Base-by-base conservation (phyloP, 1,139 yeast genomes). In the Diutina sp. region DNA sequence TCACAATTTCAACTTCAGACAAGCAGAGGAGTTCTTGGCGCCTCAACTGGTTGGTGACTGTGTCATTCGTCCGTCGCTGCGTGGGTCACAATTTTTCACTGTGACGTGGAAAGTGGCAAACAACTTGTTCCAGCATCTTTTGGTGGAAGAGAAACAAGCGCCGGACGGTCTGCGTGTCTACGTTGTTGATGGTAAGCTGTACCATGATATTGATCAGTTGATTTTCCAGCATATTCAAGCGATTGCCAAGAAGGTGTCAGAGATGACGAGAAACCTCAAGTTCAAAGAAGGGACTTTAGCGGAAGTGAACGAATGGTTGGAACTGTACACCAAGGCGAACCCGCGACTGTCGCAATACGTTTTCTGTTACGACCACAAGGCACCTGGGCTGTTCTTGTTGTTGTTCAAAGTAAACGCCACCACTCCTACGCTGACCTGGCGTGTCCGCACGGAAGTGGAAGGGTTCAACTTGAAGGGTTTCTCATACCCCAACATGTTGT, bases 81-180 rank as follows among this genome's bases (percentile, higher is more conserved):
- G 85, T 60, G 99, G 99, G 45, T 78, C 82, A 51, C 87, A 89
- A 61, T 97, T 84, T 69, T 78, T 93, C 63, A 91, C 97, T 1
- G 87, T 91, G 48, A 93, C 99, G 0, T 93, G 99, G 98, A 93
- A 93, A 68, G 91, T 95, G 47, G 93, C 90, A 59, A 93, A 88
- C 65, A 87, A 85, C 66, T 74, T 93, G 61, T 95, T 87, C 72
- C 99, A 95, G 68, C 98, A 93, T 68, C 76, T 95, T 60, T 91
- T 90, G 63, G 87, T 93, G 55, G 78, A 85, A 61, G 99, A 93
- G 69, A 30, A 14, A 4, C 53, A 32, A 11, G 18, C 41, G 6
- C 41, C 30, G 12, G 53, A 32, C 18, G 53, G 53, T 18, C 53
- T 29, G 18, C 53, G 53, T 2, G 77, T 80, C 56, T 77, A 87